Evolutionary conservation across 1,284 basidiomycete species (phyloP).

Genomic region (Sporisorium graminicola): DNA sequence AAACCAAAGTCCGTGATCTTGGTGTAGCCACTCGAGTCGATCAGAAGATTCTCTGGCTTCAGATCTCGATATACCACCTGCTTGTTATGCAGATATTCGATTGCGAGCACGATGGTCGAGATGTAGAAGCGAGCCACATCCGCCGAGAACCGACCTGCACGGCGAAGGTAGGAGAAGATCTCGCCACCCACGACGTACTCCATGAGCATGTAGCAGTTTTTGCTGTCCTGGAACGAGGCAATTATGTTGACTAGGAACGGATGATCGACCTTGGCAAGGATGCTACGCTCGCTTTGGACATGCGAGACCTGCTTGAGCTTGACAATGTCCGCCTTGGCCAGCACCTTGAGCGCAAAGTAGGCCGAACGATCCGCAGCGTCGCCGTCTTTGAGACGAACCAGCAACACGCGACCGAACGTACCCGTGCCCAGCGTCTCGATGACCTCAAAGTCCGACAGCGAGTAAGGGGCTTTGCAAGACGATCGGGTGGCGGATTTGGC

Average conservation of each 20-base stretch:
- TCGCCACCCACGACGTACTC: slow-evolving; percentile 74
- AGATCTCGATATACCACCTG: slow-evolving; percentile 67
- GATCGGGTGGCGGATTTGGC: not conserved
- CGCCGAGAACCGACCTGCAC: slow-evolving; percentile 71
- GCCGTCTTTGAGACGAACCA: slow-evolving; percentile 47
- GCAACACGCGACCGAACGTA: slow-evolving; percentile 63
- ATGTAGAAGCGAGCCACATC: slow-evolving; percentile 74
- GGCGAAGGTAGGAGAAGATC: slow-evolving; percentile 72
- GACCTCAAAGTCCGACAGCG: slow-evolving; percentile 53
- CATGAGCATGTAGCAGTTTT: slow-evolving; percentile 74
- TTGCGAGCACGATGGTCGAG: slow-evolving; percentile 72
- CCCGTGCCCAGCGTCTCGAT: slow-evolving; percentile 60
- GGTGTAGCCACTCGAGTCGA: slow-evolving; percentile 56
- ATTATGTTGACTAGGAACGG: slow-evolving; percentile 66
- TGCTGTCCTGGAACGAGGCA: slow-evolving; percentile 70
- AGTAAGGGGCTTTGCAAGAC: slow-evolving; percentile 4
- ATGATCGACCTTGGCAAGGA: slow-evolving; percentile 68
- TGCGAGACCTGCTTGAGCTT: slow-evolving; percentile 75
- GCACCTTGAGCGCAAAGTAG: slow-evolving; percentile 74
- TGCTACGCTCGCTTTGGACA: slow-evolving; percentile 73
- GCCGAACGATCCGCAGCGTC: slow-evolving; percentile 27
- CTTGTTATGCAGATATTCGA: slow-evolving; percentile 63
- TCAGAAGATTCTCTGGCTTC: slow-evolving; percentile 67
- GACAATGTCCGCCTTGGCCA: slow-evolving; percentile 73
- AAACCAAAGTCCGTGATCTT: slow-evolving; percentile 68